Base-by-base conservation (phyloP, 805 yeast genomes). In the Starmerella potacharoeniae region DNA sequence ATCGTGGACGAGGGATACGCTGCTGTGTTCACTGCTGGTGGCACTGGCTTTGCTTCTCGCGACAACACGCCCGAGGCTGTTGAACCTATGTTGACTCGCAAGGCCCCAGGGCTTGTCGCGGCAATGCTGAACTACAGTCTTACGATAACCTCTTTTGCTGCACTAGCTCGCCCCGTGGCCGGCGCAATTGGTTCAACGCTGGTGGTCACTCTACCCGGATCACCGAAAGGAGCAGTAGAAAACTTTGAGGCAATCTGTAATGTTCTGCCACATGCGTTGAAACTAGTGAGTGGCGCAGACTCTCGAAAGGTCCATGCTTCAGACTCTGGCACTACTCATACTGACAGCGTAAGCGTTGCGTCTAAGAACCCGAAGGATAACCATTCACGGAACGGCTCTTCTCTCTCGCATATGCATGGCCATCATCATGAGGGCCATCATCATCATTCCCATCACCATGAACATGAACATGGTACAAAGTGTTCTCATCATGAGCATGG, bases 11-110 rank as follows among this genome's bases (percentile, higher is more conserved):
- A 54, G 8, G 48, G 43, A 4, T 62, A 58, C 41, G 11, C 49
- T 10, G 49, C 77, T 17, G 64, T 78, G 8, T 43, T 78, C n/a
- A 75, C 80, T 0, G 66, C 75, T 33, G 82, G 82, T 4, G 81
- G 82, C 0, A 78, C 82, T 0, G 82, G 82, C 6, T 76, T 78
- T 62, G 64, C 75, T 2, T 60, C 59, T 4, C 61, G 68, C 6
- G 82, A 78, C 62, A 62, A 68, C 7, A 77, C 82, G 2, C 81
- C 81, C 0, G 82, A 78, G 51, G 79, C 80, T 1, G 66, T 78
- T 6, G 64, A 58, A 51, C 72, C 75, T 5, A 48, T 78, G 37
- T 43, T 78, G 0, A 71, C 74, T 14, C 70, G 65, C 52, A 70
- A 71, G 43, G 79, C 81, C 0, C 76, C 78, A 1, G 82, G 81